These are phyloP conservation scores for Nannizziopsis barbatae DNA, from an alignment of 2,329 filamentous ascomycete species.

Conservation along the genomic window DNA sequence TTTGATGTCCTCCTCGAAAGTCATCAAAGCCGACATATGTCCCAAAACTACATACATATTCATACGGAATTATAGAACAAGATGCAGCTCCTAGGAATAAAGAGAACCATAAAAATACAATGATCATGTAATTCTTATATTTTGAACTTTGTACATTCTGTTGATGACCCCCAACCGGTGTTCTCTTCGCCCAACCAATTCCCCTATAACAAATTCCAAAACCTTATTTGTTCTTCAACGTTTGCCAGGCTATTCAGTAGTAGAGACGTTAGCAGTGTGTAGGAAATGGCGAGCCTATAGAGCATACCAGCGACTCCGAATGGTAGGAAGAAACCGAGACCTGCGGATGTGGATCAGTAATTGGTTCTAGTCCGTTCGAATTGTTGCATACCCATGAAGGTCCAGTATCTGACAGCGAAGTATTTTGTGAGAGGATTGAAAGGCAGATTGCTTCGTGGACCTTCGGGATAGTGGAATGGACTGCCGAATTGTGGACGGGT, in stretches of 20 bases:
- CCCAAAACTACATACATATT: neutral
- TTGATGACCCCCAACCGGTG: constrained; percentile 5
- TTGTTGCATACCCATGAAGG: constrained; percentile 53
- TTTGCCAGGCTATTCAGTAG: constrained; percentile 50
- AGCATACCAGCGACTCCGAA: constrained; percentile 54
- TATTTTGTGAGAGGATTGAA: constrained; percentile 89
- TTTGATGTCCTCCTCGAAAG: neutral
- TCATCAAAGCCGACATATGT: neutral
- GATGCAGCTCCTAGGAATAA: neutral
- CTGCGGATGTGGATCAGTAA: constrained; percentile 37
- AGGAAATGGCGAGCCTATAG: neutral
- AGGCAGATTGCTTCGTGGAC: constrained; percentile 84
- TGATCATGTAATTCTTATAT: neutral
- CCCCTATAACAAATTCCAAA: neutral
- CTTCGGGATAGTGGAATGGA: constrained; percentile 98
- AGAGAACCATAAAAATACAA: constrained; percentile 7
- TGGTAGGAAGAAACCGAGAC: constrained; percentile 47
- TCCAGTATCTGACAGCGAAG: constrained; percentile 76
- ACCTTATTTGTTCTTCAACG: constrained; percentile 47
- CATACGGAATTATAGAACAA: neutral
- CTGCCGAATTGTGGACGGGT: constrained; percentile 75
- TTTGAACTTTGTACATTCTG: constrained; percentile 14
- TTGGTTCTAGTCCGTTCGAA: constrained; percentile 4
- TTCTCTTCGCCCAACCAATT: neutral
- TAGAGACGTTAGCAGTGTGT: constrained; percentile 17